These are phyloP conservation scores for Caloboletus firmus DNA, from an alignment of 1,284 basidiomycete genomes.

Conservation along the genomic window DNA sequence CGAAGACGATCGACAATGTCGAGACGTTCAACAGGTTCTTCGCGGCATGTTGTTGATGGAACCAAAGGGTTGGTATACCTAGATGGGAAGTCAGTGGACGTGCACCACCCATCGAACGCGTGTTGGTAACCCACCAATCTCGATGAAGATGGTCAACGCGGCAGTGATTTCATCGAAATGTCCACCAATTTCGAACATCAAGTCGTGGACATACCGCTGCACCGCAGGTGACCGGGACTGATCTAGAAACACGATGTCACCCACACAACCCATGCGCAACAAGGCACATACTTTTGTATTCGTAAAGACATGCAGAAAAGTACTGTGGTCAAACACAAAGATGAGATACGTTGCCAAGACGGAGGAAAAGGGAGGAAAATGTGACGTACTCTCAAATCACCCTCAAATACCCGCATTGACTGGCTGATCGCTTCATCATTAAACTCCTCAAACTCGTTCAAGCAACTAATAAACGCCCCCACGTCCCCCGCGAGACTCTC, in stretches of 20 bases:
- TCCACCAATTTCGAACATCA: constrained; percentile 50
- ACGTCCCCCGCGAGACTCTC: constrained; percentile 48
- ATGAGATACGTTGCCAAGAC: background rate
- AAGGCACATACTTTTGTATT: constrained; percentile 25
- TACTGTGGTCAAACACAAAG: constrained; percentile 21
- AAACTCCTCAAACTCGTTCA: constrained; percentile 58
- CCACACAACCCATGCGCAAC: constrained; percentile 15
- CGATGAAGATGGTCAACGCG: constrained; percentile 50
- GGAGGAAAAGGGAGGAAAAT: background rate
- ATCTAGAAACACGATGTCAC: constrained; percentile 13
- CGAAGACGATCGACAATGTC: constrained; percentile 60
- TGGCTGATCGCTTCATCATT: constrained; percentile 54
- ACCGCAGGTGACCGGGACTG: constrained; percentile 54
- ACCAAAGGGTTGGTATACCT: constrained; percentile 61
- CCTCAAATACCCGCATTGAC: constrained; percentile 49
- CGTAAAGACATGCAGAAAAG: constrained; percentile 29
- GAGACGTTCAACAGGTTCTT: constrained; percentile 53
- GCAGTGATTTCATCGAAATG: constrained; percentile 53
- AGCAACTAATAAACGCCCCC: constrained; percentile 47
- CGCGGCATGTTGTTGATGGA: constrained; percentile 55
- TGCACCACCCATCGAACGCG: background rate
- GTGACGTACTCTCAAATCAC: constrained; percentile 45
- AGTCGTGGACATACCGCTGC: constrained; percentile 55
- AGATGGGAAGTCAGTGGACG: constrained; percentile 6
- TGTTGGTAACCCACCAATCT: constrained; percentile 43